Percentiles rank a stretch among this genome's conserved stretches.
Conservation (phyloP, 192 early-diverging fungal genomes). For the Coemansia sp. region DNA sequence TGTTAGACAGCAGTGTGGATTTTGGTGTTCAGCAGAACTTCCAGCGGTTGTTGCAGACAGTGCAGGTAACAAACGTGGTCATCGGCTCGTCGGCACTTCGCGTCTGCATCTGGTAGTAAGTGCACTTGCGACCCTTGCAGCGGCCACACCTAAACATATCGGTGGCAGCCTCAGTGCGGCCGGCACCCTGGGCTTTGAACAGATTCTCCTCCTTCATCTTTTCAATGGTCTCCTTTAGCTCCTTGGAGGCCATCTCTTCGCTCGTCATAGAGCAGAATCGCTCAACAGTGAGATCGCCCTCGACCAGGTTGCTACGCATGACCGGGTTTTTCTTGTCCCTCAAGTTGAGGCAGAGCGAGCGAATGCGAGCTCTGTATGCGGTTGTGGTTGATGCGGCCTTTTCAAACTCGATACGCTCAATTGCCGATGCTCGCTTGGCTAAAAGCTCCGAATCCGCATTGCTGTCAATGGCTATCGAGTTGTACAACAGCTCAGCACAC, state of each 20-base stretch:
- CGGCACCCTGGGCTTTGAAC: constrained; percentile 76
- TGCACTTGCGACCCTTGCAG: constrained; percentile 81
- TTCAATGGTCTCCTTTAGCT: constrained; percentile 69
- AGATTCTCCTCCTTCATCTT: constrained; percentile 72
- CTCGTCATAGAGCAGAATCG: constrained; percentile 78
- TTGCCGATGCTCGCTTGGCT: constrained; percentile 55
- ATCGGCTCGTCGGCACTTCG: constrained; percentile 98
- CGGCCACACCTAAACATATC: constrained; percentile 94
- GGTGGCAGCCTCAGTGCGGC: constrained; percentile 75
- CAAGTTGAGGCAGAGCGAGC: constrained; percentile 77
- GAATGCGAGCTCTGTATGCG: constrained; percentile 73
- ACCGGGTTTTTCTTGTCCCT: constrained; percentile 76
- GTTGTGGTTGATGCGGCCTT: constrained; percentile 56
- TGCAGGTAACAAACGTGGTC: constrained; percentile 96
- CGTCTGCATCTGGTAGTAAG: constrained; percentile 97
- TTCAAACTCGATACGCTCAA: constrained; percentile 66
- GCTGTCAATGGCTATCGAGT: constrained; percentile 61
- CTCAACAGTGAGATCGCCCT: constrained; percentile 64
- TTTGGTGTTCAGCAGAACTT: constrained; percentile 55
- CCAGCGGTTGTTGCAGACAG: constrained; percentile 83
- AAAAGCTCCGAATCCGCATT: constrained; percentile 57
- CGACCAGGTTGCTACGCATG: constrained; percentile 67
- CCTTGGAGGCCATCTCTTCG: constrained; percentile 92
- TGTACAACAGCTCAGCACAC: constrained; percentile 81
- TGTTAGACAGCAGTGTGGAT: neutral